These are phyloP conservation scores for Crithidia thermophila DNA, from an alignment of 208 protist genomes.

Conservation along the genomic window DNA sequence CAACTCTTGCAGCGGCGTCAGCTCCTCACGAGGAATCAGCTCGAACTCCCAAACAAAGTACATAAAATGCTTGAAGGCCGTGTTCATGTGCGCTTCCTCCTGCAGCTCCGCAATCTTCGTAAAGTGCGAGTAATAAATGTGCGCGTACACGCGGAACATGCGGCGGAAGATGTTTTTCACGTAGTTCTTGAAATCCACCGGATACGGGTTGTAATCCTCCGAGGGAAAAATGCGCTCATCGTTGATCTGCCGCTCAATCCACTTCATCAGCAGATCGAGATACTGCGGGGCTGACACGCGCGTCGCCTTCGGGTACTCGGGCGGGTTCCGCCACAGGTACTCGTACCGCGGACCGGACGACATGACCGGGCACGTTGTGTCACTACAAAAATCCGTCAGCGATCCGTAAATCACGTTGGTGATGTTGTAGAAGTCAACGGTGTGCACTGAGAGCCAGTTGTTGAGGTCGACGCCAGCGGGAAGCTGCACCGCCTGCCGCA, in stretches of 20 bases:
- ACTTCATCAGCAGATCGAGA: conserved; percentile 97
- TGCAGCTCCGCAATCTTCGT: conserved; percentile 93
- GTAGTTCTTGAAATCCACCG: conserved; percentile 79
- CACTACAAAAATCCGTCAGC: conserved; percentile 99
- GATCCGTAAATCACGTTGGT: conserved; percentile 99
- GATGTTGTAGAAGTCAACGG: conserved; percentile 99
- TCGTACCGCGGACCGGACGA: conserved; percentile 95
- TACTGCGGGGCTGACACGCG: conserved; percentile 97
- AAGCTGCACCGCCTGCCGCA: conserved; percentile 94
- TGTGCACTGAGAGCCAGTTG: conserved; percentile 98
- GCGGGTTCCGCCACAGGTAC: conserved; percentile 98
- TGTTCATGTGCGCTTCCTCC: conserved; percentile 98
- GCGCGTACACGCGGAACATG: conserved; percentile 99
- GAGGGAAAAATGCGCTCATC: conserved; percentile 97
- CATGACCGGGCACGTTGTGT: conserved; percentile 96
- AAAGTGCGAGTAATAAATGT: conserved; percentile 99
- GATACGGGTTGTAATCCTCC: conserved; percentile 89
- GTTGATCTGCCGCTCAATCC: conserved; percentile 98
- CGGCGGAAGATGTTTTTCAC: conserved; percentile 98
- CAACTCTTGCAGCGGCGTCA: conserved; percentile 79
- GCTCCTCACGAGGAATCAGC: conserved; percentile 78
- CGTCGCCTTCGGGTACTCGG: conserved; percentile 95
- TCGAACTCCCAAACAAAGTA: conserved; percentile 93
- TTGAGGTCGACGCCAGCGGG: conserved; percentile 96
- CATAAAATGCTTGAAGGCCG: conserved; percentile 95